These are phyloP conservation scores for Trichoderma oligosporum DNA, from an alignment of 2,329 filamentous ascomycete genomes.

Conservation along the genomic window DNA sequence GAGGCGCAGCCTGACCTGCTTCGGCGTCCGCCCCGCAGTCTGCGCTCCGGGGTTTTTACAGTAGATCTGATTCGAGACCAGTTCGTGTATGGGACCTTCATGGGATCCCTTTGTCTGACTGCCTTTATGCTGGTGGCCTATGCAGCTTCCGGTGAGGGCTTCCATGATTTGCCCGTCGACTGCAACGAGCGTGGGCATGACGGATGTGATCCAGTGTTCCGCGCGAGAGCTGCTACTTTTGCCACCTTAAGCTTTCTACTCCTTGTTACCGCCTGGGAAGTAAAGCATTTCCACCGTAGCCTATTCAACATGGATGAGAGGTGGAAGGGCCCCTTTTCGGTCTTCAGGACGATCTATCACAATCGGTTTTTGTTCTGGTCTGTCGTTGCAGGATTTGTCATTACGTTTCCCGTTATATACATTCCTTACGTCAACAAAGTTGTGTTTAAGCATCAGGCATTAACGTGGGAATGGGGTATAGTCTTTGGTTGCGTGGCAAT, in stretches of 20 bases:
- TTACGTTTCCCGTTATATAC: conserved; percentile 62
- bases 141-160: conserved; percentile 41
- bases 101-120: conserved; percentile 59
- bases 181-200: conserved; percentile 55
- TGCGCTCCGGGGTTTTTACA: conserved; percentile 60
- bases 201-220: conserved; percentile 56
- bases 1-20: conserved; percentile 66
- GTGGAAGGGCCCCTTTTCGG: conserved; percentile 46
- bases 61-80: conserved; percentile 63
- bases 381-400: conserved; percentile 56
- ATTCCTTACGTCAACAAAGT: conserved; percentile 61
- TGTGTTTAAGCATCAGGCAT: conserved; percentile 67
- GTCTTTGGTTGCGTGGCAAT: conserved; percentile 56
- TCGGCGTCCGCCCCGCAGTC: conserved; percentile 58
- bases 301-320: conserved; percentile 63
- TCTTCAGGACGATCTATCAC: conserved; percentile 60
- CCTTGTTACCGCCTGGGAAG: conserved; percentile 68
- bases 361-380: conserved; percentile 67
- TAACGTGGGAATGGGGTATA: conserved; percentile 70
- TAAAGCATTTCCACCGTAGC: conserved; percentile 65
- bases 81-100: conserved; percentile 61
- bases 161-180: conserved; percentile 46
- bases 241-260: conserved; percentile 65
- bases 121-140: conserved; percentile 60
- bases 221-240: conserved; percentile 65